Base-by-base conservation (phyloP, 2,329 filamentous ascomycete species). In the Venturia pyrina region DNA sequence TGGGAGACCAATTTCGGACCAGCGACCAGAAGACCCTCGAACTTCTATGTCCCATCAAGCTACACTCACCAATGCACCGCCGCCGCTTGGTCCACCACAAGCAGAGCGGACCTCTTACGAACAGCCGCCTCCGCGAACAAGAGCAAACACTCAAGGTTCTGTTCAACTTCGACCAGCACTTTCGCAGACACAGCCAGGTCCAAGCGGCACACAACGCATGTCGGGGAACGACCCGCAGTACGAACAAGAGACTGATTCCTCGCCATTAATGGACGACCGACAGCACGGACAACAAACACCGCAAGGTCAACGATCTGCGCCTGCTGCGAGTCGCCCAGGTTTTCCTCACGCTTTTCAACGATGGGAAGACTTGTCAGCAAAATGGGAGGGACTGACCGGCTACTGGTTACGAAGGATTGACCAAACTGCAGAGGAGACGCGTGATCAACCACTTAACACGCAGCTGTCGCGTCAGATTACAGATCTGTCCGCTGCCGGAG, bases 311-410 rank as follows among this genome's bases (percentile, higher is more conserved):
- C 67, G 43, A 62, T 17, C 60, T 13, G 66, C 59, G 71, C 32
- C 69, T 66, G 69, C 70, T 69, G 70, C 73, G 71, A 69, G 70
- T 68, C 67, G 70, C 67, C 67, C 71, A 66, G 65, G 70, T 67
- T 98, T 99, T 70, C 95, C 95, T 0, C 95, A 98, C 77, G 95
- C 95, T 0, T 99, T 99, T 72, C 93, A 99, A 76, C 85, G 95
- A 67, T 99, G 95, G 95, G 95, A 99, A 75, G 93, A 91, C 0
- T 79, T 99, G 2, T 99, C 95, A 0, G 96, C 95, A 6, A 93
- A 98, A 71, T 99, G 95, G 95, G 95, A 99, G 75, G 95, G 95
- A 5, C 82, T 99, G 67, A 98, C 95, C 0, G 93, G 91, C 67
- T 98, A 96, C 78, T 99, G 95, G 93, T 95, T 99, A 69, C 89